Evolutionary conservation across 352 stramenopile genomes (phyloP), one percentile per base, ranked within the genome.

Genomic region (Phytopythium cucurbitacearum): DNA sequence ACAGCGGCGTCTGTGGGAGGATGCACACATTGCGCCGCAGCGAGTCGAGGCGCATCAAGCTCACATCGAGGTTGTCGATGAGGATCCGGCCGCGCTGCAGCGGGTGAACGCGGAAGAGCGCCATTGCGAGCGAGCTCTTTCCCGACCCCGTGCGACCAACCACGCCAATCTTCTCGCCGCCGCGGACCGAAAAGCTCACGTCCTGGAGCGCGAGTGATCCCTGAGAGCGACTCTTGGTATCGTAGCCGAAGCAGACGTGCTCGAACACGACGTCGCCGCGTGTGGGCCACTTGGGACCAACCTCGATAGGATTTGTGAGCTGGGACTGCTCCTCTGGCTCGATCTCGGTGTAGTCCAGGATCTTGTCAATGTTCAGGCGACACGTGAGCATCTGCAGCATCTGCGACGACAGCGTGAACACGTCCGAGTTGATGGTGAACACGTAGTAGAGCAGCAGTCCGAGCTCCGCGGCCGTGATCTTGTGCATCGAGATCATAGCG

Each of bases 1-100:
- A 73, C 11, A 98, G 80, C n/a, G 95, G 94, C 46, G 97, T 92
- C 49, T 80, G 75, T 3, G 96, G 96, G 35, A 99, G 67, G 40
- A 83, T 81, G 39, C 62, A 76, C 16, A 86, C 59, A 32, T 77
- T 77, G 0, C 62, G 73, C 32, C 75, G 75, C 36, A 86, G 57
- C 7, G 58, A 63, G 54, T 62, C 65, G 15, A 86, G 48, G 3
- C 55, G 61, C 15, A 86, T 39, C 11, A 56, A 16, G 10, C 67
- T 70, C 45, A 87, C 82, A 65, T 98, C 85, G 5, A 96, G 68
- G 0, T 79, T 89, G 69, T 98, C 94, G 37, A 98, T 90, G 7
- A 80, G 38, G 64, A 98, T 91, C 7, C 71, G 71, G 0, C 91
- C 91, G 43, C 48, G 53, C 39, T 63, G 45, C 5, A 68, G 36